phyloP scores from a whole-genome alignment of 176 grass and related monocot species.

The Aegilops speltoides region DNA sequence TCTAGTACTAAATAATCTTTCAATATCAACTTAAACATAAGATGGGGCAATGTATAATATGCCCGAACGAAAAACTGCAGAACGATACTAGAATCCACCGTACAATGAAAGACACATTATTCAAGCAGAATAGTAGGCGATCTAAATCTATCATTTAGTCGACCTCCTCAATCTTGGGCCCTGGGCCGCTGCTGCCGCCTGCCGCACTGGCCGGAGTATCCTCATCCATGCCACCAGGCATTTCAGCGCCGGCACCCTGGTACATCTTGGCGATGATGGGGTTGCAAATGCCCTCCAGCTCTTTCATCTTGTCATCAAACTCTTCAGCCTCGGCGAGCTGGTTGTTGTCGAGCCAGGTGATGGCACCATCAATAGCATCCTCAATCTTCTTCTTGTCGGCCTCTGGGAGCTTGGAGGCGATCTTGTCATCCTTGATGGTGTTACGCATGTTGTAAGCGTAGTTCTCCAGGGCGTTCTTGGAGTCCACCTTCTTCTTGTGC shows the following conservation, averaged over 20 bases:
- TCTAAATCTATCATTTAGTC: conserved; percentile 47
- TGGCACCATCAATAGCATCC: conserved; percentile 64
- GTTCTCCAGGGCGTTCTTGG: conserved; percentile 89
- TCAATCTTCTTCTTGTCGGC: conserved; percentile 88
- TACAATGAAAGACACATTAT: conserved; percentile 13
- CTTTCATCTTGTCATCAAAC: conserved; percentile 96
- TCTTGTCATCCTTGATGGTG: conserved; percentile 86
- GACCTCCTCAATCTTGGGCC: conserved; percentile 93
- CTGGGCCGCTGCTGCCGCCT: conserved; percentile 57
- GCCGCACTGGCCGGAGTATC: conserved; percentile 48
- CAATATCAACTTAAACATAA: neutral
- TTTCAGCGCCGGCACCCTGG: conserved; percentile 66
- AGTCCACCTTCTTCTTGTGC: conserved; percentile 89
- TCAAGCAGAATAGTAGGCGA: neutral
- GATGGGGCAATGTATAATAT: neutral
- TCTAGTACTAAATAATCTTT: neutral
- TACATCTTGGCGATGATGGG: conserved; percentile 98
- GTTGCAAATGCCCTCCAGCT: conserved; percentile 82
- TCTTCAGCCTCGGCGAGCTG: conserved; percentile 81
- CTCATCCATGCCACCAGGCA: conserved; percentile 64
- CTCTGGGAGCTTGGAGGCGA: conserved; percentile 61
- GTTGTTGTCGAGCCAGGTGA: conserved; percentile 77
- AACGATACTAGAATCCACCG: neutral
- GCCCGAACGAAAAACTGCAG: conserved; percentile 8
- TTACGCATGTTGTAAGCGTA: conserved; percentile 95